Conservation (phyloP, 2,329 filamentous ascomycete species). For the Dothidotthia symphoricarpi region DNA sequence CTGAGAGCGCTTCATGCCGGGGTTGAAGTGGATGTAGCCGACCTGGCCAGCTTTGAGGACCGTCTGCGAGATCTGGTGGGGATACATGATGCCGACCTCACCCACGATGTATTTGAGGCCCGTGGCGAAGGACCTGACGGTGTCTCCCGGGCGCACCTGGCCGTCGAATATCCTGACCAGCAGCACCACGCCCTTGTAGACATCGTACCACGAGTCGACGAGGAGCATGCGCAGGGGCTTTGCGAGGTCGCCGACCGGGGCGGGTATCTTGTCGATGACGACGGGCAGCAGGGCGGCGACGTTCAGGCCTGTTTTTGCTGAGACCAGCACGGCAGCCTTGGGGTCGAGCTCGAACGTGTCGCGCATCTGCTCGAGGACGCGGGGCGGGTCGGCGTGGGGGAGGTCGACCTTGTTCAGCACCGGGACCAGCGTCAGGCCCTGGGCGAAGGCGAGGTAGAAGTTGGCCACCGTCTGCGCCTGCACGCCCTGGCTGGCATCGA, state of each 20-base stretch:
- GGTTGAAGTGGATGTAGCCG: slow-evolving; percentile 95
- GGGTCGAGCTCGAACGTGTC: slow-evolving; percentile 85
- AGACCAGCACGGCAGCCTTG: slow-evolving; percentile 72
- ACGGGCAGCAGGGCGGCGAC: slow-evolving; percentile 78
- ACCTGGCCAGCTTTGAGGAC: slow-evolving; percentile 87
- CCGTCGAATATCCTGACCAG: slow-evolving; percentile 92
- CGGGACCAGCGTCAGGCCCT: slow-evolving; percentile 81
- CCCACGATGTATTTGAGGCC: slow-evolving; percentile 88
- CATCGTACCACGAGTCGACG: slow-evolving; percentile 98
- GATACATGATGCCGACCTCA: slow-evolving; percentile 96
- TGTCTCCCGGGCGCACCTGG: slow-evolving; percentile 75
- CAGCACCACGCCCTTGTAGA: slow-evolving; percentile 88
- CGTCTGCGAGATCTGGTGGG: slow-evolving; percentile 76
- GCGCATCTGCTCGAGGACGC: slow-evolving; percentile 82
- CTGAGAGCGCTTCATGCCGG: slow-evolving; percentile 94
- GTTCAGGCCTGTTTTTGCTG: slow-evolving; percentile 90
- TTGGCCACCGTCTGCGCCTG: slow-evolving; percentile 98
- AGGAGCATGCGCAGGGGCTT: slow-evolving; percentile 80
- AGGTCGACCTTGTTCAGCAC: slow-evolving; percentile 98
- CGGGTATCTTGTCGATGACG: slow-evolving; percentile 81
- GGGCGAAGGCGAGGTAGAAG: slow-evolving; percentile 94
- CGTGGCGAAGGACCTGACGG: slow-evolving; percentile 83
- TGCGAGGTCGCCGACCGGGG: slow-evolving; percentile 68
- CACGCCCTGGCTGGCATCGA: slow-evolving; percentile 94
- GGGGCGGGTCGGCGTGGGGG: slow-evolving; percentile 79